These are phyloP conservation scores for Microglena sp. DNA, from an alignment of 139 green algal genomes.

Conservation along the genomic window DNA sequence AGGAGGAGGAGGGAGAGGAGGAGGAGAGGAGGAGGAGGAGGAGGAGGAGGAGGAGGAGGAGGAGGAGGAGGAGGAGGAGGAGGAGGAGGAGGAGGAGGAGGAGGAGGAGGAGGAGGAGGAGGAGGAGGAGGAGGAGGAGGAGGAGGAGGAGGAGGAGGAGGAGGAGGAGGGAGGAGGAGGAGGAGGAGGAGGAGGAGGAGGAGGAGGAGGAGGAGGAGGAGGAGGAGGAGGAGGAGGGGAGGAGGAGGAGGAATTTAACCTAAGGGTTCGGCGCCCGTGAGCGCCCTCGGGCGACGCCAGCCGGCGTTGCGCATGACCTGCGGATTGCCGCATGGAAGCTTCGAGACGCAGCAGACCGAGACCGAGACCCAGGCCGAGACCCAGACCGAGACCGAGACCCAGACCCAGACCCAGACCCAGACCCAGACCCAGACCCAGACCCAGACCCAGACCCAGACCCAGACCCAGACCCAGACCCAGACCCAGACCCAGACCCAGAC, in stretches of 20 bases:
- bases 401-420: background rate
- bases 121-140: background rate
- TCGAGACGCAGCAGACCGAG: too few relatives aligned
- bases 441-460: too few relatives aligned
- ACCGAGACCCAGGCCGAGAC: too few relatives aligned
- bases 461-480: too few relatives aligned
- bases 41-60: background rate
- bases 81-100: background rate
- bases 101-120: background rate
- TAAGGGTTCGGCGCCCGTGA: too few relatives aligned
- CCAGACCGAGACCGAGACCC: too few relatives aligned
- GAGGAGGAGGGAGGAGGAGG: background rate
- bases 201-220: background rate
- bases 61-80: background rate
- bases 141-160: background rate
- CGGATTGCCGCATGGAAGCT: too few relatives aligned
- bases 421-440: background rate
- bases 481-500: too few relatives aligned
- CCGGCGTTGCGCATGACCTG: too few relatives aligned
- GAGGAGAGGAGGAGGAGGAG: conserved; percentile 2
- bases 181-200: background rate
- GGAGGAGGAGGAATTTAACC: background rate
- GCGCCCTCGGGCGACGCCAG: too few relatives aligned
- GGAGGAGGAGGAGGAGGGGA: conserved; percentile 2
- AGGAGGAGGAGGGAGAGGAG: background rate